A percentile compares a stretch with the other conserved stretches of the same genome.
These are phyloP conservation scores for Trichoderma erinaceum DNA, from an alignment of 495 filamentous ascomycete genomes.

Conservation along the genomic window DNA sequence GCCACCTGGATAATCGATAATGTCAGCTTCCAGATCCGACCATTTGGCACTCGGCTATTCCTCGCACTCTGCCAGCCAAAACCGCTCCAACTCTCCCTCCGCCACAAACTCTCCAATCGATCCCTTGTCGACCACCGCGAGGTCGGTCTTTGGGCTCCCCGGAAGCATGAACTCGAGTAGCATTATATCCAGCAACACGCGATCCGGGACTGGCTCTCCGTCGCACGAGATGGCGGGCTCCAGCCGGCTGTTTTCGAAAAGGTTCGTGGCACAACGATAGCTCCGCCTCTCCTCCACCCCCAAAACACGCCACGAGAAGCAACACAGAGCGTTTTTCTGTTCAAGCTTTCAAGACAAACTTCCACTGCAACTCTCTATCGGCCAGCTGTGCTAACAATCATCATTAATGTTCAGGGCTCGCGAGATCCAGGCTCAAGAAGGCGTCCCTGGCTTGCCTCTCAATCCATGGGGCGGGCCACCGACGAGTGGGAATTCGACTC, in stretches of 20 bases:
- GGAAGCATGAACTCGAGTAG: slow-evolving; percentile 56
- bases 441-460: slow-evolving; percentile 58
- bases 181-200: slow-evolving; percentile 65
- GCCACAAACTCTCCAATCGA: slow-evolving; percentile 85
- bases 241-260: slow-evolving; percentile 75
- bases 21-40: slow-evolving; percentile 87
- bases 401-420: slow-evolving; percentile 56
- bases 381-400: background rate
- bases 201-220: slow-evolving; percentile 92
- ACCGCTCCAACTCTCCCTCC: slow-evolving; percentile 79
- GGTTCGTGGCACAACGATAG: slow-evolving; percentile 53
- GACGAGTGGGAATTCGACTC: slow-evolving; percentile 91
- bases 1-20: slow-evolving; percentile 69
- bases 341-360: no score
- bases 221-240: slow-evolving; percentile 79
- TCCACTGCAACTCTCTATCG: background rate
- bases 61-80: slow-evolving; percentile 54
- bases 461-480: slow-evolving; percentile 88
- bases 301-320: slow-evolving; percentile 17
- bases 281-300: slow-evolving; percentile 18
- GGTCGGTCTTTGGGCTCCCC: slow-evolving; percentile 69
- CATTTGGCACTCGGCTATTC: slow-evolving; percentile 66
- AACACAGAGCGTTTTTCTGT: background rate
- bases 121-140: slow-evolving; percentile 57
- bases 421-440: slow-evolving; percentile 97